Evolutionary conservation across 257 asterid species (phyloP).

Genomic region (Phtheirospermum japonicum): DNA sequence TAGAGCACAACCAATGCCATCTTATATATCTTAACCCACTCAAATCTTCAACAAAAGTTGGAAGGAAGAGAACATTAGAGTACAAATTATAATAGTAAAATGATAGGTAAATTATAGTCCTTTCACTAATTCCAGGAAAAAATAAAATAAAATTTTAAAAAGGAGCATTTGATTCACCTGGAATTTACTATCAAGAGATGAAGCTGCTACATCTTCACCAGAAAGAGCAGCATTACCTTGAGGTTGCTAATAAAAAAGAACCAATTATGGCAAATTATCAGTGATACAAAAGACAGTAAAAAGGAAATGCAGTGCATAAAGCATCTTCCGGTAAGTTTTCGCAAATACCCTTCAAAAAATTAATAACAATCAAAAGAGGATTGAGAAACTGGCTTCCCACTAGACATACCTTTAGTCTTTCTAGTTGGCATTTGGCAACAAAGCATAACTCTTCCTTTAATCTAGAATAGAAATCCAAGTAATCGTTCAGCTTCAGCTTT

Average conservation of each 20-base stretch:
- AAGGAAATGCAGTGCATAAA: conserved; percentile 22
- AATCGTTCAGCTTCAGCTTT: conserved; percentile 44
- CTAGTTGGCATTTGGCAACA: conserved; percentile 43
- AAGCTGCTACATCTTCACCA: conserved; percentile 35
- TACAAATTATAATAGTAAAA: too few relatives aligned
- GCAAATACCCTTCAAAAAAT: not conserved
- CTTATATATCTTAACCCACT: too few relatives aligned
- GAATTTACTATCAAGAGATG: conserved; percentile 40
- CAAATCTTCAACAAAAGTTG: too few relatives aligned
- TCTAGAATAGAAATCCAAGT: conserved; percentile 56
- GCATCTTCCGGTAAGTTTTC: conserved; percentile 5
- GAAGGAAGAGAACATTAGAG: too few relatives aligned
- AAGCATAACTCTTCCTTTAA: conserved; percentile 49
- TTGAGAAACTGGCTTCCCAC: conserved; percentile 7
- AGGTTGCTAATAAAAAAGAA: conserved; percentile 36
- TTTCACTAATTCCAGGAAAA: conserved; percentile 2
- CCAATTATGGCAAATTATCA: conserved; percentile 18
- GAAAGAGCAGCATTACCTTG: conserved; percentile 31
- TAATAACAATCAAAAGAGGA: conserved; percentile 6
- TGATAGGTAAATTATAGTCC: not conserved
- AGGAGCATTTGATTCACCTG: conserved; percentile 42
- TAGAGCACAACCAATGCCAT: too few relatives aligned
- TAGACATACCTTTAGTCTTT: conserved; percentile 49
- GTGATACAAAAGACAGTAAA: conserved; percentile 13
- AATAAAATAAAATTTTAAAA: conserved; percentile 14